Conservation (phyloP, 1,139 yeast genomes). For the Lodderomyces margitis region DNA sequence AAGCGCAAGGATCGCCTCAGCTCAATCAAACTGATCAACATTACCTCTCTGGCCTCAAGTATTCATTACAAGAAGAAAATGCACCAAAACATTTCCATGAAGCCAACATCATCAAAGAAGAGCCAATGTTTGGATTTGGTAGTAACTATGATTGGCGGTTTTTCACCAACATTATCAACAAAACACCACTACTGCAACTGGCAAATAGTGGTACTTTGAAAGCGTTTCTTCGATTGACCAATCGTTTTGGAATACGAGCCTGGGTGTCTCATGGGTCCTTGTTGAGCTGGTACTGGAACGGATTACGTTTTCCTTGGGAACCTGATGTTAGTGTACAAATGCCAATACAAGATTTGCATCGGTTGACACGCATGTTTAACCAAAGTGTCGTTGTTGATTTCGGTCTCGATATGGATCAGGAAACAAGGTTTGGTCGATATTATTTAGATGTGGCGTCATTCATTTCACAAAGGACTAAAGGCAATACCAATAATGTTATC, state of each 20-base stretch:
- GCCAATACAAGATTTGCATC: slow-evolving; percentile 47
- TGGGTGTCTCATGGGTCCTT: slow-evolving; percentile 57
- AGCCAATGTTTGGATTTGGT: slow-evolving; percentile 28
- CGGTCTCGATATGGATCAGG: slow-evolving; percentile 22
- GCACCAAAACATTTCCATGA: slow-evolving; percentile 53
- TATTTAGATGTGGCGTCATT: slow-evolving; percentile 42
- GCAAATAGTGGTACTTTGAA: slow-evolving; percentile 29
- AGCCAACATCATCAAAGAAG: slow-evolving; percentile 35
- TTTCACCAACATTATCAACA: slow-evolving; percentile 34
- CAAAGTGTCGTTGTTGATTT: slow-evolving; percentile 41
- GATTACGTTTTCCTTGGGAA: slow-evolving; percentile 55
- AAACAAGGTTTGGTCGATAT: slow-evolving; percentile 32
- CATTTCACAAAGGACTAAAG: slow-evolving; percentile 32
- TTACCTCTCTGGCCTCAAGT: slow-evolving; percentile 16
- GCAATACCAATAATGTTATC: slow-evolving; percentile 56
- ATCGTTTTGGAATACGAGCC: slow-evolving; percentile 26
- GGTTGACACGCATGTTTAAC: slow-evolving; percentile 38
- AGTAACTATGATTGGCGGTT: slow-evolving; percentile 49
- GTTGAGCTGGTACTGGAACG: slow-evolving; percentile 56
- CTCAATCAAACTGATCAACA: slow-evolving; percentile 14
- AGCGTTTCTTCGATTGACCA: slow-evolving; percentile 34
- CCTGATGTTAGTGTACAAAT: slow-evolving; percentile 55
- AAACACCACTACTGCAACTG: slow-evolving; percentile 23
- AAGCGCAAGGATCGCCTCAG: neutral
- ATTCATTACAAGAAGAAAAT: slow-evolving; percentile 10